A percentile compares a stretch with the other conserved stretches of the same genome.
Evolutionary conservation across 2,329 filamentous ascomycete species (phyloP).

Genomic region (Venturia asperata): DNA sequence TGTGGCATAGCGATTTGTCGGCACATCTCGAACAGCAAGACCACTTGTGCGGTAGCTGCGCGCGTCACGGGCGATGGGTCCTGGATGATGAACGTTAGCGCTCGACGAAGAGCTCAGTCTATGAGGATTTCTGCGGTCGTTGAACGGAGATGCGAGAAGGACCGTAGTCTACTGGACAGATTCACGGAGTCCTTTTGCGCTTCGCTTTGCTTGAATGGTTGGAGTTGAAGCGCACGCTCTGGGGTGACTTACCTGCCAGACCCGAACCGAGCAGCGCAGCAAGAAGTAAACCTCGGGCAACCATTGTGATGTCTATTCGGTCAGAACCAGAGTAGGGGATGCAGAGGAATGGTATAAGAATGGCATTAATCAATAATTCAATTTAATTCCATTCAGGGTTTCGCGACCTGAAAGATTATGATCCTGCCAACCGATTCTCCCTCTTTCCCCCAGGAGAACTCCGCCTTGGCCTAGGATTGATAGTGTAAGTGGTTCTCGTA

Average conservation of each 20-base stretch:
- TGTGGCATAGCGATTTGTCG: neutral
- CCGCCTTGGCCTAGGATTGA: neutral
- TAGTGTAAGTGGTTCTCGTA: neutral
- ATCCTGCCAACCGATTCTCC: neutral
- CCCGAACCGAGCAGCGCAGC: slow-evolving; percentile 7
- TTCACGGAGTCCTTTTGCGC: neutral
- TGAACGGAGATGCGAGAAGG: neutral
- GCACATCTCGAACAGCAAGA: neutral
- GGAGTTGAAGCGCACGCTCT: neutral
- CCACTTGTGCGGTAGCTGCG: neutral
- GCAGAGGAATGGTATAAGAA: neutral
- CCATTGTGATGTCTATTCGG: neutral
- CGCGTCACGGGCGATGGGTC: neutral
- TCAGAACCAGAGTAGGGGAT: neutral
- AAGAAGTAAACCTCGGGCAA: slow-evolving; percentile 6
- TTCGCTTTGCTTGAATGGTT: too few relatives aligned
- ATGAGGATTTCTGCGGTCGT: neutral
- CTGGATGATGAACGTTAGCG: neutral
- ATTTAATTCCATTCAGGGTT: neutral
- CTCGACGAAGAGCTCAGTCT: neutral
- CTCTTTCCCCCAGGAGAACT: neutral
- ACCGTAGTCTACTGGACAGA: neutral
- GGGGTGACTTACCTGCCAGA: neutral
- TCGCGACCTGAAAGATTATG: neutral
- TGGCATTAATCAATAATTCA: neutral